phyloP scores from a whole-genome alignment of 1,284 basidiomycete genomes.

The Sphaerobolus stellatus region DNA sequence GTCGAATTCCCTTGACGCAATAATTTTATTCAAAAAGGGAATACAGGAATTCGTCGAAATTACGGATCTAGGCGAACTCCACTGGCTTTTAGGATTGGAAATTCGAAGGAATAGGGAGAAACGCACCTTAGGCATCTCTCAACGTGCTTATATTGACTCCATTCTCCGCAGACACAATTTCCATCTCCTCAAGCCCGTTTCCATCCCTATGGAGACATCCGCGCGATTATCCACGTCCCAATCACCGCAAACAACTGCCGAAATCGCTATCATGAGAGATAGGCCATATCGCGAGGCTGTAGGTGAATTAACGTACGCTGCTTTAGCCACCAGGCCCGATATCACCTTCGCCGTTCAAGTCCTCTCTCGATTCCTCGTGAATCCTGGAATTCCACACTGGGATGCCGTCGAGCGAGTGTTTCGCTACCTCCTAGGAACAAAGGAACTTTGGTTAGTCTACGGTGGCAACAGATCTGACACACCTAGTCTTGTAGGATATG shows the following conservation, averaged over 20 bases:
- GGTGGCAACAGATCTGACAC: slow-evolving; percentile 13
- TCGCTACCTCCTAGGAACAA: slow-evolving; percentile 35
- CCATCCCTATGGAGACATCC: slow-evolving; percentile 32
- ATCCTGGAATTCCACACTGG: slow-evolving; percentile 34
- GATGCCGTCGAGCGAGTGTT: slow-evolving; percentile 33
- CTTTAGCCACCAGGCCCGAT: slow-evolving; percentile 35
- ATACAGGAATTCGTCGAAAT: too few relatives aligned
- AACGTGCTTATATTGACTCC: slow-evolving; percentile 38
- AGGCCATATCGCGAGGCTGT: slow-evolving; percentile 30
- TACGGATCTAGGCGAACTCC: too few relatives aligned
- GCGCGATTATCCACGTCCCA: slow-evolving; percentile 11
- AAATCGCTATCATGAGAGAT: slow-evolving; percentile 30
- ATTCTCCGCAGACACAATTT: slow-evolving; percentile 35
- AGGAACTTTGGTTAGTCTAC: slow-evolving; percentile 23
- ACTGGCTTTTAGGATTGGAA: too few relatives aligned
- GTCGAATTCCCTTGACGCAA: too few relatives aligned
- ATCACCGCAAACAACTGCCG: slow-evolving; percentile 3
- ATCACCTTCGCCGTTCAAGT: slow-evolving; percentile 34
- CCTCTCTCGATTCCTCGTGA: slow-evolving; percentile 30
- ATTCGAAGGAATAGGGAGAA: too few relatives aligned
- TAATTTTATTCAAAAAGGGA: too few relatives aligned
- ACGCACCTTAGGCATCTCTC: slow-evolving; percentile 33
- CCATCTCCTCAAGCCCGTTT: slow-evolving; percentile 26
- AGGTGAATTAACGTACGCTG: slow-evolving; percentile 36
- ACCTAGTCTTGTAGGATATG: slow-evolving; percentile 7